A percentile compares a stretch with the other conserved stretches of the same genome.
Evolutionary conservation across 2,329 filamentous ascomycete genomes (phyloP).

Genomic region (Ascocoryne sarcoides): DNA sequence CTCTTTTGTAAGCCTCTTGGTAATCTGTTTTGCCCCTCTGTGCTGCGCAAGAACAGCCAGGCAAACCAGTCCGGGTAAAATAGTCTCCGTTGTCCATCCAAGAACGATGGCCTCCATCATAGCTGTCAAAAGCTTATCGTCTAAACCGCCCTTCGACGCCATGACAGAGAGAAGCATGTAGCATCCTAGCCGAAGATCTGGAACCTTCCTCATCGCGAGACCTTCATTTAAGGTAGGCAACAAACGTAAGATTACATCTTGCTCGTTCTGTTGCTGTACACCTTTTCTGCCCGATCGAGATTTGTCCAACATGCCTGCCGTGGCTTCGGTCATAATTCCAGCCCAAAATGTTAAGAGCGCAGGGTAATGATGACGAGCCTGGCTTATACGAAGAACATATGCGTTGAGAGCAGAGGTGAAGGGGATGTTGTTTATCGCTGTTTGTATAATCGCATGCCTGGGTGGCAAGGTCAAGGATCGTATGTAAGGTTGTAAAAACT

Average conservation of each 20-base stretch:
- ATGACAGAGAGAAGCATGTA: conserved; percentile 88
- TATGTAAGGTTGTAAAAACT: conserved; percentile 81
- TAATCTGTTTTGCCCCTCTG: conserved; percentile 60
- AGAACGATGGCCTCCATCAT: conserved; percentile 82
- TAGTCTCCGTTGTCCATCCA: conserved; percentile 67
- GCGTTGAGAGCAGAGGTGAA: conserved; percentile 72
- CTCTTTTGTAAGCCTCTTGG: conserved; percentile 59
- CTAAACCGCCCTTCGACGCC: conserved; percentile 70
- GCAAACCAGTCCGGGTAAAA: conserved; percentile 67
- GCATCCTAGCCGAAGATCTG: conserved; percentile 74
- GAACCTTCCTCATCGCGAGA: conserved; percentile 63
- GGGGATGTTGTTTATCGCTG: conserved; percentile 66
- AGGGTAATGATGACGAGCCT: conserved; percentile 63
- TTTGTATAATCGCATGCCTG: conserved; percentile 73
- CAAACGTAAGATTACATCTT: conserved; percentile 62
- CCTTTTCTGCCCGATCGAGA: conserved; percentile 66
- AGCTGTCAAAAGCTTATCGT: conserved; percentile 70
- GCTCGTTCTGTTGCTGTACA: conserved; percentile 71
- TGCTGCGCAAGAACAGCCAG: conserved; percentile 76
- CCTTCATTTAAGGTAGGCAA: conserved; percentile 67
- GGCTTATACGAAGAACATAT: conserved; percentile 68
- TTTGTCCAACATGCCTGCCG: conserved; percentile 73
- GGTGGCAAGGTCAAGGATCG: conserved; percentile 68
- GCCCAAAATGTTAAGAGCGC: conserved; percentile 85
- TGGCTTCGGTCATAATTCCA: conserved; percentile 74